phyloP scores from a whole-genome alignment of 2,329 filamentous ascomycete species.

The Aureobasidium pullulans region DNA sequence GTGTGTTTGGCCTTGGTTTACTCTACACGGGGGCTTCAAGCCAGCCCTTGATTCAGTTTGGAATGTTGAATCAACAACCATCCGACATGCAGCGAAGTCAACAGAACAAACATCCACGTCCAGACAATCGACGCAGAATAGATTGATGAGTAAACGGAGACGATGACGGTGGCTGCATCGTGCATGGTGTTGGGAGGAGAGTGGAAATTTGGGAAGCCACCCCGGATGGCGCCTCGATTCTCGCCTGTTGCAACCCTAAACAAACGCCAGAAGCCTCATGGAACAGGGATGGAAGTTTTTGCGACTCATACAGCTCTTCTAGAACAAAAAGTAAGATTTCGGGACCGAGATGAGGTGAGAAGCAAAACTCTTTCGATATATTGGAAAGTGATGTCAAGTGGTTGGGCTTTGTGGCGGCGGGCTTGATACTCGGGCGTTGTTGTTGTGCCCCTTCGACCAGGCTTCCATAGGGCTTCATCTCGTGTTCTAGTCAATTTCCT shows the following conservation, averaged over 20 bases:
- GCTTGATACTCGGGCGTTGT: background rate
- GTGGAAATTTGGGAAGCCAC: constrained; percentile 3
- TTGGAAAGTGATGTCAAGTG: constrained; percentile 8
- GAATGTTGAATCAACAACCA: background rate
- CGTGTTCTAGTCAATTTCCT: constrained; percentile 10
- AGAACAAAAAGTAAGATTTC: background rate
- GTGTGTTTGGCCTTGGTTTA: background rate
- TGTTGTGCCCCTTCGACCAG: background rate
- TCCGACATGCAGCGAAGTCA: background rate
- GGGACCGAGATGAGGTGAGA: background rate
- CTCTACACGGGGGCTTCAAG: background rate
- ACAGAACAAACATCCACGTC: background rate
- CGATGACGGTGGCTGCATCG: constrained; percentile 1
- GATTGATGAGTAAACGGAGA: background rate
- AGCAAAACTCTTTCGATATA: constrained; percentile 8
- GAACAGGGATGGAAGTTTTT: constrained; percentile 9
- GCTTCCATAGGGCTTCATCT: background rate
- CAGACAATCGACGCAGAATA: background rate
- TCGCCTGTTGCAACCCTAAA: constrained; percentile 3
- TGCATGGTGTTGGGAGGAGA: background rate
- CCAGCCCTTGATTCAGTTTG: background rate
- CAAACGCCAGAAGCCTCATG: constrained; percentile 1
- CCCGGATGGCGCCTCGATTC: background rate
- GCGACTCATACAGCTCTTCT: background rate
- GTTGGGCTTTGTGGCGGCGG: background rate